Conservation (phyloP, 73 alveolate genomes). For the Paramecium tetraurelia region DNA sequence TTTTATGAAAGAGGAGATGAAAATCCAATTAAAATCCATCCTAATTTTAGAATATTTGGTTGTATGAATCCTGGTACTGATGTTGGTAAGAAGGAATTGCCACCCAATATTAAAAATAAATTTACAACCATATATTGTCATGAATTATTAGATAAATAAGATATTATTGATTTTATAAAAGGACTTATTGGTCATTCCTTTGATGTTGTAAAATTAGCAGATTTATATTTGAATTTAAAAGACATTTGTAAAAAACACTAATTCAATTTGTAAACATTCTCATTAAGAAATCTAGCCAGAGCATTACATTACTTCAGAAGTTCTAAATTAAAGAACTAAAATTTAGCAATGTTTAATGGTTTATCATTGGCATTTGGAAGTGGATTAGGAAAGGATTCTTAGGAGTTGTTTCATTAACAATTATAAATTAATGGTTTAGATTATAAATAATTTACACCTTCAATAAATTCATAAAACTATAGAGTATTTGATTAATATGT, state of each 20-base stretch:
- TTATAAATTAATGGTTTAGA: neutral
- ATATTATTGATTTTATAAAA: conserved; percentile 75
- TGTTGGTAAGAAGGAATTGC: conserved; percentile 91
- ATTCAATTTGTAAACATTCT: conserved; percentile 51
- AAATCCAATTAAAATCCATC: conserved; percentile 83
- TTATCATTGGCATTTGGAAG: conserved; percentile 60
- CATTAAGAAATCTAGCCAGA: conserved; percentile 78
- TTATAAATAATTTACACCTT: neutral
- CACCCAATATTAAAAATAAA: conserved; percentile 83
- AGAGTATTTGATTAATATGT: conserved; percentile 28
- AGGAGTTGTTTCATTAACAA: neutral
- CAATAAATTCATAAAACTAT: neutral
- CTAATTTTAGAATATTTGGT: conserved; percentile 95
- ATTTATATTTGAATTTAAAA: conserved; percentile 75
- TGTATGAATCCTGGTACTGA: conserved; percentile 98
- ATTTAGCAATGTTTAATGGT: conserved; percentile 48
- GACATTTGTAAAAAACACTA: neutral
- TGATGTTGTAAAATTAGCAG: conserved; percentile 76
- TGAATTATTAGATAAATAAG: conserved; percentile 84
- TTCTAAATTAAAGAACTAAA: neutral
- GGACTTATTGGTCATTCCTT: conserved; percentile 73
- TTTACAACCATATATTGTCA: conserved; percentile 93
- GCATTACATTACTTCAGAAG: conserved; percentile 70
- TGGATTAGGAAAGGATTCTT: conserved; percentile 44
- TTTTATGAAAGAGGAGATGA: conserved; percentile 91